A percentile compares a stretch with the other conserved stretches of the same genome.
Evolutionary conservation across 225 moss, liverwort and hornwort genomes (phyloP).

Genomic region (Physcomitrellopsis africana): DNA sequence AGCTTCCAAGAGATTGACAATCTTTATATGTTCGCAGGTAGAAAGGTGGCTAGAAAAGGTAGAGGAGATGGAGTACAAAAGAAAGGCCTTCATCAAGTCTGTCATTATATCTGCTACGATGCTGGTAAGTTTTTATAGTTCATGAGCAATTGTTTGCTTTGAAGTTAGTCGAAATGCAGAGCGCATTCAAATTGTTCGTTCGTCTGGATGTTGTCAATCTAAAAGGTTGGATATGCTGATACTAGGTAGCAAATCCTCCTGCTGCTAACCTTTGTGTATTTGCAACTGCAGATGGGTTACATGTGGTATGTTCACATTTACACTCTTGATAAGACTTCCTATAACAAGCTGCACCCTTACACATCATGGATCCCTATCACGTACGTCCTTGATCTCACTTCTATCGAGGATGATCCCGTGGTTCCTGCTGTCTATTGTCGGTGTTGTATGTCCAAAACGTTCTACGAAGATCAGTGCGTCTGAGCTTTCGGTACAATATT

Average conservation of each 20-base stretch:
- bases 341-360: slow-evolving; percentile 90
- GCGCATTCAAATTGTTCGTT: not conserved
- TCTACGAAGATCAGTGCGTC: not conserved
- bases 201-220: not conserved
- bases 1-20: not conserved
- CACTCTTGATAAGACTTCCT: slow-evolving; percentile 73
- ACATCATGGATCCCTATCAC: slow-evolving; percentile 99
- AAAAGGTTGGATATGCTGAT: slow-evolving; percentile 1
- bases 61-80: slow-evolving; percentile 73
- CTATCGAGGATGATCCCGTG: too few species aligned
- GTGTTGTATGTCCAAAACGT: not conserved
- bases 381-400: slow-evolving; percentile 46
- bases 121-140: slow-evolving; percentile 45
- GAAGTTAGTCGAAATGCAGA: not conserved
- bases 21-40: slow-evolving; percentile 48
- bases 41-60: slow-evolving; percentile 88
- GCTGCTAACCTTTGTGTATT: slow-evolving; percentile 21
- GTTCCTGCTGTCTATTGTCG: slow-evolving; percentile 1
- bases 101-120: slow-evolving; percentile 52
- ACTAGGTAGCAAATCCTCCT: not conserved
- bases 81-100: slow-evolving; percentile 49
- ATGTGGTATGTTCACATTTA: slow-evolving; percentile 90
- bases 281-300: slow-evolving; percentile 75
- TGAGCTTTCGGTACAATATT: not conserved
- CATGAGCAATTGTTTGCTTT: not conserved